These are phyloP conservation scores for Ophiostoma populinum DNA, from an alignment of 2,329 filamentous ascomycete species.

Conservation along the genomic window DNA sequence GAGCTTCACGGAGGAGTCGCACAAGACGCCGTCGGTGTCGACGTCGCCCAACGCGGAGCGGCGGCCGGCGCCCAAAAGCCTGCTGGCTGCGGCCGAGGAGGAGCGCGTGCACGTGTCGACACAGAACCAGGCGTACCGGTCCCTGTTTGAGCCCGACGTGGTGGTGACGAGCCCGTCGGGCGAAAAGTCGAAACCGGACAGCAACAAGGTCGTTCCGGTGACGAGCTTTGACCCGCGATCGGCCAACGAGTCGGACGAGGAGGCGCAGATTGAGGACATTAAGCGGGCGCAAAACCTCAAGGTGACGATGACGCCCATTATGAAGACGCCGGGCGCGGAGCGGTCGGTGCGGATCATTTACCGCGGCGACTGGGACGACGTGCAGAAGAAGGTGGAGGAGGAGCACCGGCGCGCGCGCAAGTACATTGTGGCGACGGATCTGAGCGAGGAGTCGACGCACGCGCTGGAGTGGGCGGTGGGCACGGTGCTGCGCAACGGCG, in stretches of 20 bases:
- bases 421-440: constrained; percentile 88
- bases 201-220: constrained; percentile 54
- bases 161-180: constrained; percentile 46
- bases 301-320: constrained; percentile 64
- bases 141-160: constrained; percentile 50
- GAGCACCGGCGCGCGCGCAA: constrained; percentile 66
- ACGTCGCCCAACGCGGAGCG: constrained; percentile 16
- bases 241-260: constrained; percentile 67
- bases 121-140: constrained; percentile 38
- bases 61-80: constrained; percentile 32
- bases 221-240: constrained; percentile 61
- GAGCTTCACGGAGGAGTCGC: constrained; percentile 23
- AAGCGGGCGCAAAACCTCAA: constrained; percentile 73
- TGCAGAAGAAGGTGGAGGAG: constrained; percentile 58
- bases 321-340: constrained; percentile 57
- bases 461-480: constrained; percentile 96
- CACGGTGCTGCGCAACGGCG: constrained; percentile 82
- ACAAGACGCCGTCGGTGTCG: constrained; percentile 18
- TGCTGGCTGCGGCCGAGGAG: constrained; percentile 60
- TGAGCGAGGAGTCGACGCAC: constrained; percentile 87
- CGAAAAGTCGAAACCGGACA: constrained; percentile 37
- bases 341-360: constrained; percentile 80
- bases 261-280: constrained; percentile 70
- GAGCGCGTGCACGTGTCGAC: constrained; percentile 45
- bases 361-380: constrained; percentile 64